phyloP scores from a whole-genome alignment of 2,329 filamentous ascomycete genomes.

The Monilinia fructigena region DNA sequence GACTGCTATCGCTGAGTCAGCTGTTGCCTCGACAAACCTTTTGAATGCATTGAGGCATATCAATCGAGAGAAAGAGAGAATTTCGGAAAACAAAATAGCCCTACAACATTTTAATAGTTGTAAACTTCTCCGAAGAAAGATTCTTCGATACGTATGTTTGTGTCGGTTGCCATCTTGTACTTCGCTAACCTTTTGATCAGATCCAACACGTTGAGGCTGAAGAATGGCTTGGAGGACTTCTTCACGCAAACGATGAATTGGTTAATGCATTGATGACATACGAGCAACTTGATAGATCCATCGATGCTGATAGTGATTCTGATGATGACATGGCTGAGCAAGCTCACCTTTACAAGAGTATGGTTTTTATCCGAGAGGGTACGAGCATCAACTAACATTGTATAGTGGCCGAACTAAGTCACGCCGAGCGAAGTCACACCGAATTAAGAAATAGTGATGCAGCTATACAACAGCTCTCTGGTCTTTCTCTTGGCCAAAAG shows the following conservation, averaged over 20 bases:
- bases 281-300: conserved; percentile 86
- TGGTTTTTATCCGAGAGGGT: conserved; percentile 29
- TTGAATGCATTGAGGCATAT: conserved; percentile 84
- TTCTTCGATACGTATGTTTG: conserved; percentile 71
- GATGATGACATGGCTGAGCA: conserved; percentile 67
- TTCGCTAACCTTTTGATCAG: conserved; percentile 41
- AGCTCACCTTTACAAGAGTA: conserved; percentile 63
- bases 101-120: conserved; percentile 79
- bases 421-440: conserved; percentile 31
- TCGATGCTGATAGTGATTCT: conserved; percentile 71
- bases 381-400: conserved; percentile 23
- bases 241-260: conserved; percentile 95
- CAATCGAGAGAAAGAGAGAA: conserved; percentile 83
- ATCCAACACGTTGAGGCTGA: conserved; percentile 90
- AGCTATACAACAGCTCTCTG: conserved; percentile 30
- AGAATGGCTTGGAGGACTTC: conserved; percentile 84
- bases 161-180: background rate
- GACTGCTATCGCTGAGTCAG: conserved; percentile 82
- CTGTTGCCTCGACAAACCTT: conserved; percentile 87
- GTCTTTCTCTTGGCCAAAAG: conserved; percentile 30
- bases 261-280: conserved; percentile 90
- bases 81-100: conserved; percentile 78
- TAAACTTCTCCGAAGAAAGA: conserved; percentile 79
- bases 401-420: conserved; percentile 34
- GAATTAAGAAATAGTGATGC: conserved; percentile 26